Conservation (phyloP, 495 filamentous ascomycete genomes). For the Penicillium mononematosum region DNA sequence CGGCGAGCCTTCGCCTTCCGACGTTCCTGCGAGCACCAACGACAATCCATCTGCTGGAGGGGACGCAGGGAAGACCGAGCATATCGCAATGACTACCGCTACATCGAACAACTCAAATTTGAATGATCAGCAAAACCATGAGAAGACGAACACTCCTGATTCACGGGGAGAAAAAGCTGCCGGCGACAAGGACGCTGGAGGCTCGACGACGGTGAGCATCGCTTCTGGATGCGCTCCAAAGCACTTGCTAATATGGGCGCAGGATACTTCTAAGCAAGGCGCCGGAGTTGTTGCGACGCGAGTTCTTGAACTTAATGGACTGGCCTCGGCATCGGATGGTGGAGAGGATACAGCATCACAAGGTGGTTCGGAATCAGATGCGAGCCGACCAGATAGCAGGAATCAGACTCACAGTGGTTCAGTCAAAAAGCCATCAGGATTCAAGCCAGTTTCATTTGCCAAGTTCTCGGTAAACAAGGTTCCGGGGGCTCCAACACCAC, state of each 20-base stretch:
- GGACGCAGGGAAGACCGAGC: constrained; percentile 52
- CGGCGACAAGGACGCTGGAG: constrained; percentile 32
- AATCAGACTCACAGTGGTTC: constrained; percentile 67
- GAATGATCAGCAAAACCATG: constrained; percentile 29
- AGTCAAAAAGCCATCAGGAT: constrained; percentile 79
- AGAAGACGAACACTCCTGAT: constrained; percentile 22
- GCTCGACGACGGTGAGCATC: constrained; percentile 34
- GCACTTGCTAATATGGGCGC: constrained; percentile 23
- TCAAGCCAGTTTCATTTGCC: constrained; percentile 94
- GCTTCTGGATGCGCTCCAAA: constrained; percentile 1
- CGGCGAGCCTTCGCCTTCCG: constrained; percentile 69
- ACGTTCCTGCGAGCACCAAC: constrained; percentile 66
- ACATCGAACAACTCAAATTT: constrained; percentile 29
- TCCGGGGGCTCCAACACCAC: constrained; percentile 51
- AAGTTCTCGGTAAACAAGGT: constrained; percentile 60
- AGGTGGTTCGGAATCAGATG: constrained; percentile 50
- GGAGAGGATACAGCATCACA: constrained; percentile 48
- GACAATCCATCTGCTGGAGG: constrained; percentile 54
- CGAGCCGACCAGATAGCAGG: constrained; percentile 53
- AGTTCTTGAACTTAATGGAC: constrained; percentile 47
- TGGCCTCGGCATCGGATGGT: constrained; percentile 42
- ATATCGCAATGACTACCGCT: constrained; percentile 35
- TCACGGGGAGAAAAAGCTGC: constrained; percentile 25
- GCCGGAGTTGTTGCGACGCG: constrained; percentile 39
- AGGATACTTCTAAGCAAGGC: constrained; percentile 40